Base-by-base conservation (phyloP, 192 early-diverging fungal genomes). In the Coemansia sp. region DNA sequence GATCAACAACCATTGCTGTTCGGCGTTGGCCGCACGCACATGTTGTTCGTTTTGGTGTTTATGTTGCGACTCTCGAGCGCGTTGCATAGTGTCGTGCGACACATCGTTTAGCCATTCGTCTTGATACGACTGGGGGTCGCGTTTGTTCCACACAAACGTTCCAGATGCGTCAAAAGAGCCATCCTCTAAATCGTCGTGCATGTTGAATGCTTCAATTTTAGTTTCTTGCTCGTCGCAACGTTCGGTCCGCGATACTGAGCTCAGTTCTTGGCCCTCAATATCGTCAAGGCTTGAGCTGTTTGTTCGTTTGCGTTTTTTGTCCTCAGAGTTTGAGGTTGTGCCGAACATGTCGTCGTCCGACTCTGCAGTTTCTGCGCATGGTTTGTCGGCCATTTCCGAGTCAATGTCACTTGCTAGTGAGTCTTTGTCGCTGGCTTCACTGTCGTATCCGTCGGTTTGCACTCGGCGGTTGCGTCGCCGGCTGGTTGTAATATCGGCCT, bases 161-260 rank as follows among this genome's bases (percentile, higher is more conserved):
- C 91, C 88, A 1, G 82, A 52, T 10, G 80, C 76, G 51, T 91
- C 87, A 60, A 90, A 87, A 26, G 80, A 79, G 6, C 87, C 85
- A 57, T 90, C 88, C 44, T 88, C 86, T 59, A 93, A 49, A 15
- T 91, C 91, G 8, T 84, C 72, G n/a, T 82, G 82, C 89, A 94
- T 91, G 57, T 89, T 86, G 59, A 92, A 92, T 1, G 89, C 88
- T 60, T 87, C 85, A 12, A 92, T 70, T 34, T 54, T 66, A 0
- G 56, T 44, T 57, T 10, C 57, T n/a, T 48, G 11, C n/a, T n/a
- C 31, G 47, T 60, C 17, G 26, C 59, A 38, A 38, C 46, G 40
- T 65, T 60, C 74, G 3, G 58, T 44, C 2, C 75, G 60, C 28
- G 75, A 53, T 5, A 28, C 59, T 4, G 75, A 77, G 23, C 52